Conservation (phyloP, 305 asterid species). For the Ilex paraguariensis region DNA sequence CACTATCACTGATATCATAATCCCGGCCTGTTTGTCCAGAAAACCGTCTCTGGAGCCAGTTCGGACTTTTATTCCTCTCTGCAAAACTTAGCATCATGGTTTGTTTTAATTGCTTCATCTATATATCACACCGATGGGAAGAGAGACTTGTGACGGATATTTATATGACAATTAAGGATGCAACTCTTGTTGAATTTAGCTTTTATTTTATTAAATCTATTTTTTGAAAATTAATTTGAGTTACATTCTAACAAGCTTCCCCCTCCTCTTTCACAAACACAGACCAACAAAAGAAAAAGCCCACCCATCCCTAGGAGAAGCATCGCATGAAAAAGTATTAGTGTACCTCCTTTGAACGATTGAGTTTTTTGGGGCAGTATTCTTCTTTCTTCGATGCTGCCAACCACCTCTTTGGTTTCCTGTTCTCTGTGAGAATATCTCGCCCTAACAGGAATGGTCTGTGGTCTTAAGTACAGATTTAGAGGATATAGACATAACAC, state of each 20-base stretch:
- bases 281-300: background rate
- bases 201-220: too few species aligned
- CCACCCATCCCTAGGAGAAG: background rate
- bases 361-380: conserved; percentile 37
- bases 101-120: background rate
- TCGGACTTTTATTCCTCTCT: conserved; percentile 50
- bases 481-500: background rate
- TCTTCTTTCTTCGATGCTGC: conserved; percentile 38
- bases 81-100: conserved; percentile 11
- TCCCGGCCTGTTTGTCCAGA: conserved; percentile 60
- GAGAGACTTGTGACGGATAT: too few species aligned
- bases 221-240: background rate
- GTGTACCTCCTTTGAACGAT: conserved; percentile 44
- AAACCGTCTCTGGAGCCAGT: conserved; percentile 64
- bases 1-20: conserved; percentile 28
- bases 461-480: background rate
- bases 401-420: conserved; percentile 27
- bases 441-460: conserved; percentile 24
- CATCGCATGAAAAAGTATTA: background rate
- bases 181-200: too few species aligned
- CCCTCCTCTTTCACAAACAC: background rate
- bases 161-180: too few species aligned
- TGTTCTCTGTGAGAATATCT: conserved; percentile 31
- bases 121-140: background rate
- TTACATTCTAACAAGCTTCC: background rate